Conservation (phyloP, 2,329 filamentous ascomycete species). For the Ciborinia camelliae region DNA sequence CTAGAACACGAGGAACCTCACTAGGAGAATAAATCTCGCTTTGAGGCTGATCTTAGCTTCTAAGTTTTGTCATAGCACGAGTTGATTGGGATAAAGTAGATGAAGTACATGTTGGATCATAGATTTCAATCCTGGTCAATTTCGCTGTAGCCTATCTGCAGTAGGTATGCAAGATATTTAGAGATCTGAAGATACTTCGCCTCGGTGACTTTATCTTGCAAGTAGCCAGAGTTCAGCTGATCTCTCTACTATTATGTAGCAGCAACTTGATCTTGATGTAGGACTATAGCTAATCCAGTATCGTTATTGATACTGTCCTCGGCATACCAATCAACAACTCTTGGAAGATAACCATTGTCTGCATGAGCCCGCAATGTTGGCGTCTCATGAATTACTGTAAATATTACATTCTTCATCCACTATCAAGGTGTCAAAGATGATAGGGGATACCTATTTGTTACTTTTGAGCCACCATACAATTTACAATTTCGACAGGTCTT, state of each 20-base stretch:
- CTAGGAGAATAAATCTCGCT: neutral
- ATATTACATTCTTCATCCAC: neutral
- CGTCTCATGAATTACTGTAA: neutral
- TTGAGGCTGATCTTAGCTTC: neutral
- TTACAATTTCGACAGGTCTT: constrained; percentile 1
- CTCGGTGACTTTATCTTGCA: neutral
- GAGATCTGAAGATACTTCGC: neutral
- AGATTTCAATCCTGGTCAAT: neutral
- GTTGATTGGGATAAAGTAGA: neutral
- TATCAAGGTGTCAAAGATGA: neutral
- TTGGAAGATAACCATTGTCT: neutral
- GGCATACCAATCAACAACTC: neutral
- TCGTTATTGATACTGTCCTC: no score
- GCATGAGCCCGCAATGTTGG: neutral
- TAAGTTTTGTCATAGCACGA: neutral
- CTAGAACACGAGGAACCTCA: neutral
- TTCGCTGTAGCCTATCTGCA: no score
- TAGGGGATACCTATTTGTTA: neutral
- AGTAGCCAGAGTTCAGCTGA: neutral
- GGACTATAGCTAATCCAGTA: neutral
- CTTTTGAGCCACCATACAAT: constrained; percentile 5
- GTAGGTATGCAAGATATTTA: neutral
- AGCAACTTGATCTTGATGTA: neutral
- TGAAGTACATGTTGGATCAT: neutral
- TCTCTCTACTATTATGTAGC: neutral